Conservation (phyloP, 2,329 filamentous ascomycete species). For the Rhynchosporium secalis region DNA sequence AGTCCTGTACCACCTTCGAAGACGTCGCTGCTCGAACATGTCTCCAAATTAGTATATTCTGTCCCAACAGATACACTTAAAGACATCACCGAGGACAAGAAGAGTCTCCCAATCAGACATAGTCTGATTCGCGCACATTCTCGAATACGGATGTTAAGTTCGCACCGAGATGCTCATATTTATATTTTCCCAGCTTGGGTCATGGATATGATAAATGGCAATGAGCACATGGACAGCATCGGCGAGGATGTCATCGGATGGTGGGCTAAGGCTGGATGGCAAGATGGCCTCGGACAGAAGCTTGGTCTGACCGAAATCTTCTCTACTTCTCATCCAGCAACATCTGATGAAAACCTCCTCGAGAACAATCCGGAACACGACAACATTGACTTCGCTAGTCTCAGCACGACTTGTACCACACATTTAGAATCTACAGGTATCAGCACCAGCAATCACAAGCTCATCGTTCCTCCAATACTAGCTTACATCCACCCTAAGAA, state of each 20-base stretch:
- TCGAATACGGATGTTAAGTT: constrained; percentile 76
- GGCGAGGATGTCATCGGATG: constrained; percentile 90
- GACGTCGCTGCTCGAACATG: constrained; percentile 63
- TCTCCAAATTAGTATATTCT: constrained; percentile 80
- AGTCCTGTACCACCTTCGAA: constrained; percentile 58
- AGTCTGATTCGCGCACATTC: constrained; percentile 74
- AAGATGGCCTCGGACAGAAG: constrained; percentile 76
- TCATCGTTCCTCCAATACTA: constrained; percentile 70
- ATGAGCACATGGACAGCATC: constrained; percentile 82
- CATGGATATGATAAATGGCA: constrained; percentile 76
- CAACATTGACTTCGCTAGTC: constrained; percentile 34
- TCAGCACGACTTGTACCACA: constrained; percentile 40
- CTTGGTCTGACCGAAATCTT: constrained; percentile 70
- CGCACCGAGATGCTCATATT: constrained; percentile 86
- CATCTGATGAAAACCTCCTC: constrained; percentile 40
- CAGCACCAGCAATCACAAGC: constrained; percentile 30
- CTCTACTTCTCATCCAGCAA: constrained; percentile 45
- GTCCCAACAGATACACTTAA: constrained; percentile 88
- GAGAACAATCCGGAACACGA: constrained; percentile 35
- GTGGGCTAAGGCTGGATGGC: constrained; percentile 96
- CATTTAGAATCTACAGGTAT: constrained; percentile 19
- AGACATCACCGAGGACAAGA: constrained; percentile 75
- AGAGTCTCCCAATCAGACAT: constrained; percentile 72
- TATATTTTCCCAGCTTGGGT: constrained; percentile 95
- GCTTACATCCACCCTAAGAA: constrained; percentile 73